Evolutionary conservation across 495 filamentous ascomycete species (phyloP), one percentile per base, ranked within the genome.

Genomic region (Cladorrhinum samala): DNA sequence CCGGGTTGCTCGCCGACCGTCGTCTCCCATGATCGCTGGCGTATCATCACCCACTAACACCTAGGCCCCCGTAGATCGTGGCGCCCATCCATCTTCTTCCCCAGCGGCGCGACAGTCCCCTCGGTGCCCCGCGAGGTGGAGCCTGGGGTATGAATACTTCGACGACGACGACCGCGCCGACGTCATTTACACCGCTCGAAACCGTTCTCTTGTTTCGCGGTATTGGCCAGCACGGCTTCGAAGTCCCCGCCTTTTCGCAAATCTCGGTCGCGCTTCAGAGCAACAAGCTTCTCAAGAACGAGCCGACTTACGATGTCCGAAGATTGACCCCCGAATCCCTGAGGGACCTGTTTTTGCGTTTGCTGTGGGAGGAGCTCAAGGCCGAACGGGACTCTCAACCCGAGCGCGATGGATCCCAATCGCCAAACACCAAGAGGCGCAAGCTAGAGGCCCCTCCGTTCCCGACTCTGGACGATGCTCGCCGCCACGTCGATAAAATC

Each of bases 181-280:
- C 45, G 57, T 70, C 79, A 57, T 91, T 91, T 70, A 92, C 90
- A 55, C 85, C 86, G 49, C 86, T 96, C 73, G 92, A 96, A 77
- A 83, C 81, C 30, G 78, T 96, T 17, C 79, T 96, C 51, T 81
- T 98, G 56, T 93, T 96, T 71, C 90, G 94, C 69, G 84, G 86
- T 9, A 81, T 98, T 43, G 79, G 80, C 44, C 68, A 78, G 37
- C 77, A 83, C 65, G 86, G 87, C 61, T 71, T 80, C 52, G 76
- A 83, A 42, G 74, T 80, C 16, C 59, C 80, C 41, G 82, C 78
- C 49, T 96, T 96, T 66, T 69, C 67, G 42, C 74, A 73, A 39
- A 88, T 95, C 52, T 91, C 92, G 47, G 77, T 86, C 43, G 68
- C 82, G 21, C 76, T 98, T 57, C 79, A 81, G 64, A 82, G 77